phyloP scores from a whole-genome alignment of 2,329 filamentous ascomycete genomes.

The Verticillium nonalfalfae region DNA sequence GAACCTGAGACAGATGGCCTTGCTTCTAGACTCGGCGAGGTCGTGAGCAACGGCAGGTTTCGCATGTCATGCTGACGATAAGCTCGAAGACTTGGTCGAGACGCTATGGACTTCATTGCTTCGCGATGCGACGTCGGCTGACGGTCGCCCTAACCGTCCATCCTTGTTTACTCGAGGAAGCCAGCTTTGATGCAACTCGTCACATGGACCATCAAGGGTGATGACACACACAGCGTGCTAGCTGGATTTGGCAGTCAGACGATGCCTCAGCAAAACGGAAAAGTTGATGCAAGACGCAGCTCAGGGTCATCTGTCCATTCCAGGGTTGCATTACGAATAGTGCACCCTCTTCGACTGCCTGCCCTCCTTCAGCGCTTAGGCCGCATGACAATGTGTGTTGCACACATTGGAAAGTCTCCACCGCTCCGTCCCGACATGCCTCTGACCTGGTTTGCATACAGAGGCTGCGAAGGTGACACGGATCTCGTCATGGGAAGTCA shows the following conservation, averaged over 20 bases:
- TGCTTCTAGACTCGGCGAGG: too few relatives aligned
- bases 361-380: neutral
- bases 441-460: slow-evolving; percentile 1
- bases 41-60: neutral
- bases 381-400: neutral
- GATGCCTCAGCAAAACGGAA: neutral
- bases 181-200: neutral
- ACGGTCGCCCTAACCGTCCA: neutral
- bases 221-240: neutral
- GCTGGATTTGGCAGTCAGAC: neutral
- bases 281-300: neutral
- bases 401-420: slow-evolving; percentile 9
- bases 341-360: neutral
- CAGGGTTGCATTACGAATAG: neutral
- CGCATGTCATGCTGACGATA: neutral
- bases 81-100: neutral
- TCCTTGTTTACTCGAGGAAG: neutral
- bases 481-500: slow-evolving; percentile 22
- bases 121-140: neutral
- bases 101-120: neutral
- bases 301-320: neutral
- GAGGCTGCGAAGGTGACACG: slow-evolving; percentile 13
- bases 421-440: slow-evolving; percentile 5
- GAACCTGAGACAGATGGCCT: too few relatives aligned
- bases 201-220: neutral